Evolutionary conservation across 2,329 filamentous ascomycete species (phyloP).

Genomic region (Colletotrichum destructivum): DNA sequence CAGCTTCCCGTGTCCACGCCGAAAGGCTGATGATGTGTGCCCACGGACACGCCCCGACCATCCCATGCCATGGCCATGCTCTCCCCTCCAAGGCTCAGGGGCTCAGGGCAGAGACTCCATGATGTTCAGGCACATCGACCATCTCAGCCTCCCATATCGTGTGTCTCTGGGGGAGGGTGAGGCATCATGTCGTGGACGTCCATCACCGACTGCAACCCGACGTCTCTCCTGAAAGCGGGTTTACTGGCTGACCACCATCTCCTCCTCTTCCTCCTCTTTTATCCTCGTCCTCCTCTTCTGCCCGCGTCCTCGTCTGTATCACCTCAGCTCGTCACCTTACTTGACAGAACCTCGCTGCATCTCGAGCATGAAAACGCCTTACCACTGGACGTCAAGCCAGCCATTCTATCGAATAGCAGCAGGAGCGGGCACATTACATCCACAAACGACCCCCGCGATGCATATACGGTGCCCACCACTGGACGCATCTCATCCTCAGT

Average conservation of each 20-base stretch:
- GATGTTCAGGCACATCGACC: conserved; percentile 22
- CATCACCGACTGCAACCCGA: conserved; percentile 15
- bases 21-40: not conserved
- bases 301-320: conserved; percentile 16
- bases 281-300: not conserved
- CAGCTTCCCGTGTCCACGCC: conserved; percentile 6
- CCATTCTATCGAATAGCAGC: no score
- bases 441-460: not conserved
- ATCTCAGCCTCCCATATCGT: not conserved
- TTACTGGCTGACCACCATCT: conserved; percentile 20
- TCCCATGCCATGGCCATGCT: not conserved
- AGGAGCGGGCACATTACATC: not conserved
- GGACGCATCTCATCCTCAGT: conserved; percentile 3
- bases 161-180: conserved; percentile 3
- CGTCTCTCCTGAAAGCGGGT: conserved; percentile 8
- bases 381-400: not conserved
- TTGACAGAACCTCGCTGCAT: conserved; percentile 10
- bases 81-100: no score
- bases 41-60: conserved; percentile 1
- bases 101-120: not conserved
- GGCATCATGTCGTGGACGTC: not conserved
- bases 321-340: conserved; percentile 6
- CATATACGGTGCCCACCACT: not conserved
- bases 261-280: no score
- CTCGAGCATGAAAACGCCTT: conserved; percentile 18